Percentiles rank a stretch among this genome's conserved stretches.
Evolutionary conservation across 768 basidiomycete species (phyloP).

Genomic region (Leucocoprinus leucothites): DNA sequence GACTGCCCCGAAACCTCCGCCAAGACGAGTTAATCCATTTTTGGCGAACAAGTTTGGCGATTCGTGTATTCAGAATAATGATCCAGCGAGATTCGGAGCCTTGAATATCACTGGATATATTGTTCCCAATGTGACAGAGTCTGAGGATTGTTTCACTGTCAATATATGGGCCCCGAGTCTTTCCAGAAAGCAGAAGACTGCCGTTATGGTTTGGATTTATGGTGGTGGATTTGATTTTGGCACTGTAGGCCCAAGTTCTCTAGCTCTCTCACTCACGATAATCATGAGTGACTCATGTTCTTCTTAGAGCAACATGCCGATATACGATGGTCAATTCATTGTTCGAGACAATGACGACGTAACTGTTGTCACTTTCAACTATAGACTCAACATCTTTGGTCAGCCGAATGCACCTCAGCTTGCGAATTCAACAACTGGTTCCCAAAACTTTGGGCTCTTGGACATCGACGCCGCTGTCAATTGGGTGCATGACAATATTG

Average conservation of each 20-base stretch:
- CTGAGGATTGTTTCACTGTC: constrained; percentile 34
- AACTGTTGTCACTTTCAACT: constrained; percentile 35
- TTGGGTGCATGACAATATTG: constrained; percentile 48
- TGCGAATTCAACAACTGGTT: constrained; percentile 11
- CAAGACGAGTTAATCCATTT: constrained; percentile 17
- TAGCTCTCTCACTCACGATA: neutral
- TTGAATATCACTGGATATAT: constrained; percentile 21
- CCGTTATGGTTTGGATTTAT: constrained; percentile 34
- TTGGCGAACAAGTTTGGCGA: constrained; percentile 27
- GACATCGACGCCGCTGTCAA: constrained; percentile 38
- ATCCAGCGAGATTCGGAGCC: constrained; percentile 21
- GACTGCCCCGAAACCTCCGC: constrained; percentile 26
- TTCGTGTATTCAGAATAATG: constrained; percentile 26
- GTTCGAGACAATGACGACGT: constrained; percentile 33
- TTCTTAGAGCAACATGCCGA: constrained; percentile 25
- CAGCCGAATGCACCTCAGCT: constrained; percentile 39
- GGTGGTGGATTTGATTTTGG: constrained; percentile 34
- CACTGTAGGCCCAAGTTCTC: constrained; percentile 21
- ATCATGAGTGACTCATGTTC: constrained; percentile 13
- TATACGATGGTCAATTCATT: constrained; percentile 27
- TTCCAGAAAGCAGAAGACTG: constrained; percentile 19
- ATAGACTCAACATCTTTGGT: constrained; percentile 38
- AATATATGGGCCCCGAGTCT: constrained; percentile 36
- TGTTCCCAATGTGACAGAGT: constrained; percentile 25
- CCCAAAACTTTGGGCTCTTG: constrained; percentile 39